Evolutionary conservation across 2,329 filamentous ascomycete species (phyloP), one percentile per base, ranked within the genome.

Genomic region (Pseudogymnoascus sp.): DNA sequence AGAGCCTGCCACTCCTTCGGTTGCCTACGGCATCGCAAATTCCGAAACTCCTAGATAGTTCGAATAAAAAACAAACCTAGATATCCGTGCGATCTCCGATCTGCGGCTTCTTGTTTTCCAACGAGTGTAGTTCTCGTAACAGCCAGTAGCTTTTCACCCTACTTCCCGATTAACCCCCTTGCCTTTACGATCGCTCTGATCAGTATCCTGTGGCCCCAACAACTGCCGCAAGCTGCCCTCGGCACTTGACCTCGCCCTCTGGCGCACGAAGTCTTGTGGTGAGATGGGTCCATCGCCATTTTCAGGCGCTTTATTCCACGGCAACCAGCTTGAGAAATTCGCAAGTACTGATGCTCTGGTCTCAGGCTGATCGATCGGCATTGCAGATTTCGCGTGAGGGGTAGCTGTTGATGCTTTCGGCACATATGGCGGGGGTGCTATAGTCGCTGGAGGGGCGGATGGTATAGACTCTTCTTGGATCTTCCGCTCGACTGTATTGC

Each of bases 211-310:
- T 5, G 71, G 69, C 65, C 75, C 80, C 9, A 86, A 71, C 15
- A 86, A 69, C 42, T 82, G 77, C 61, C 81, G 75, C 21, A 86
- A 72, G 61, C 79, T 84, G 1, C 82, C 81, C 69, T 84, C 82
- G 0, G 83, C 83, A 67, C 82, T 77, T 0, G 64, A 79, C 77
- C 60, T 72, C 68, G 45, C 72, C 67, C 67, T 70, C 67, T 39
- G 60, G 59, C 61, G 68, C 33, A 64, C 60, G 10, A 58, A 27
- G 39, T 36, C 15, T 48, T 58, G n/a, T 33, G 59, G n/a, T 18
- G 45, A 31, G 45, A 55, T n/a, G 10, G 27, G 45, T 12, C 9
- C 45, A 55, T 55, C 45, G 8, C 45, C n/a, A 31, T 55, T 55
- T 27, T 55, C 45, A 33, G 45, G 10, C 8, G 27, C n/a, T 61